phyloP scores from a whole-genome alignment of 371 early-diverging fungal genomes.

The Batkoa obscura region DNA sequence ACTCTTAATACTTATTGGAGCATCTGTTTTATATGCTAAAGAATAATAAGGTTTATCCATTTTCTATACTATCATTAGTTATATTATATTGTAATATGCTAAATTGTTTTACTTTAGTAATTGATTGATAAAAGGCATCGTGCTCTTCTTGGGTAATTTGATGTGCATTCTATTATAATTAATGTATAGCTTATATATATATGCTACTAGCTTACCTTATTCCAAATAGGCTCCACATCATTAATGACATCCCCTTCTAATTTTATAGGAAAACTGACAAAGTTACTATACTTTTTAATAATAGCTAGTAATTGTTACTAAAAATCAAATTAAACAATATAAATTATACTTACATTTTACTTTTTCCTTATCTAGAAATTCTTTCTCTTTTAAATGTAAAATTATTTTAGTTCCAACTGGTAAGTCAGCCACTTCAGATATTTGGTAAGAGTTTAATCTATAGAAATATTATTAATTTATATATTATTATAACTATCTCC shows the following conservation, averaged over 20 bases:
- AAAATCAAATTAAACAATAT: constrained; percentile 5
- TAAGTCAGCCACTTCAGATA: constrained; percentile 54
- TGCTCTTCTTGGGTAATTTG: constrained; percentile 78
- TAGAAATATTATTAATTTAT: neutral
- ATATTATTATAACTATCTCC: neutral
- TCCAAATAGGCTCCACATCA: constrained; percentile 90
- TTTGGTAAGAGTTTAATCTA: constrained; percentile 42
- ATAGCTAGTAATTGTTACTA: constrained; percentile 17
- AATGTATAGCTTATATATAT: neutral
- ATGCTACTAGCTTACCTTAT: constrained; percentile 19
- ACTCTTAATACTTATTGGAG: constrained; percentile 50
- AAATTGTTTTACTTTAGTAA: constrained; percentile 22
- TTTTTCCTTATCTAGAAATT: constrained; percentile 62
- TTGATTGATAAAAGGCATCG: constrained; percentile 70
- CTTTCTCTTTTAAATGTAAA: constrained; percentile 81
- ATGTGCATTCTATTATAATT: constrained; percentile 18
- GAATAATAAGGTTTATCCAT: constrained; percentile 55
- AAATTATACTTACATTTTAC: constrained; percentile 26
- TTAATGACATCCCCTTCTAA: constrained; percentile 61
- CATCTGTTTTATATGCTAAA: constrained; percentile 57
- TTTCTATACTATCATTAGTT: constrained; percentile 5
- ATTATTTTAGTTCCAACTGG: constrained; percentile 85
- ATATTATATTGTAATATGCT: neutral
- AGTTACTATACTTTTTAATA: constrained; percentile 91
- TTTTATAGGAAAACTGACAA: constrained; percentile 89